Conservation (phyloP, 768 basidiomycete genomes). For the Tulasnella sp. region DNA sequence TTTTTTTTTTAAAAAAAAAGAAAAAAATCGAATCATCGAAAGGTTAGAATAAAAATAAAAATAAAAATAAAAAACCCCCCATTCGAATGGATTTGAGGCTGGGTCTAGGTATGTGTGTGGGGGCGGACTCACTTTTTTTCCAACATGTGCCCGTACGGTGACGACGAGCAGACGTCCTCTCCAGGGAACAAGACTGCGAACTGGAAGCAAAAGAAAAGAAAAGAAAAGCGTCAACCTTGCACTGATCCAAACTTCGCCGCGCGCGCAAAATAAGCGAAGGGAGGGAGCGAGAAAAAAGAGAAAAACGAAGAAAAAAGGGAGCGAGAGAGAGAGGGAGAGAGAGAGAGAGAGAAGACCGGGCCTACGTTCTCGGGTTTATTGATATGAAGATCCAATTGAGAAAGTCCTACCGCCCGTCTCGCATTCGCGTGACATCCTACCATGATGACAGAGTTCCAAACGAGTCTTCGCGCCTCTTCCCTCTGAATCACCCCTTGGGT, state of each 20-base stretch:
- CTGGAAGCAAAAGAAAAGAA: too few relatives aligned
- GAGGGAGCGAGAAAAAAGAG: too few relatives aligned
- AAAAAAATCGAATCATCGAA: too few relatives aligned
- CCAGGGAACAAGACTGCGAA: conserved; percentile 16
- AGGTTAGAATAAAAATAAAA: too few relatives aligned
- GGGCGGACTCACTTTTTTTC: conserved; percentile 13
- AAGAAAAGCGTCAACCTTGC: too few relatives aligned
- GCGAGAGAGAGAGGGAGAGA: too few relatives aligned
- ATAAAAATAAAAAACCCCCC: too few relatives aligned
- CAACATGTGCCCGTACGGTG: neutral
- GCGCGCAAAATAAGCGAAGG: too few relatives aligned
- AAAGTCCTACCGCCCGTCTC: conserved; percentile 1
- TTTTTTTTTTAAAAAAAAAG: neutral
- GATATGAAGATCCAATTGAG: conserved; percentile 9
- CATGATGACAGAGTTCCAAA: conserved; percentile 17
- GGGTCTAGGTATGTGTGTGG: neutral
- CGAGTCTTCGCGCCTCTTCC: conserved; percentile 17
- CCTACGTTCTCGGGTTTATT: conserved; percentile 16
- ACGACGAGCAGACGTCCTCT: neutral
- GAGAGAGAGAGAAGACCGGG: too few relatives aligned
- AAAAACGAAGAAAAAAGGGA: neutral
- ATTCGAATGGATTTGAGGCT: too few relatives aligned
- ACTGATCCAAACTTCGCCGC: too few relatives aligned
- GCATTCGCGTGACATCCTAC: conserved; percentile 4
- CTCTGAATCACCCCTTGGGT: neutral